phyloP scores from a whole-genome alignment of 169 alveolate species.

The Eimeria brunetti region DNA sequence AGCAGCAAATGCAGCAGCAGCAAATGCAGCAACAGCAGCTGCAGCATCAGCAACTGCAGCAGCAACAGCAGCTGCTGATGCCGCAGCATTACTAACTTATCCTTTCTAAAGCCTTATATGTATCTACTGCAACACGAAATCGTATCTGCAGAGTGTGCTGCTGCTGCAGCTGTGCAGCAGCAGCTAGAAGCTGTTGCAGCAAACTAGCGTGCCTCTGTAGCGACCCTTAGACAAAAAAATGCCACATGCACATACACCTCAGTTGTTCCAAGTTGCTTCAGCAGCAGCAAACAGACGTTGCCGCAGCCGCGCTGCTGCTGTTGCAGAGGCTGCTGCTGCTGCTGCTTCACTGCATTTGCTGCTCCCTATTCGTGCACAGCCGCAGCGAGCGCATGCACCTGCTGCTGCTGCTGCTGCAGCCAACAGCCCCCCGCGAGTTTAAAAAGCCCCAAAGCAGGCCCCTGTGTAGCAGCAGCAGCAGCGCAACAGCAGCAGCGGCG shows the following conservation, averaged over 20 bases:
- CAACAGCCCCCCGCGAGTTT: neutral
- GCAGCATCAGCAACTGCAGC: neutral
- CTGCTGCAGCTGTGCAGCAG: neutral
- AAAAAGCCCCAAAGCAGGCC: neutral
- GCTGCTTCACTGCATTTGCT: conserved; percentile 37
- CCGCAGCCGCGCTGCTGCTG: neutral
- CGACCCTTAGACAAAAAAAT: neutral
- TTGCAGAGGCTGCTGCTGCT: neutral
- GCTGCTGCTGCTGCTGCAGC: conserved; percentile 56
- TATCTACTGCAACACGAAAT: neutral
- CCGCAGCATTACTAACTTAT: conserved; percentile 41
- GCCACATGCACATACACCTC: neutral
- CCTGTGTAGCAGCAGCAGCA: neutral
- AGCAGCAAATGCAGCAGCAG: conserved; percentile 8
- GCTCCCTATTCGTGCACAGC: conserved; percentile 10
- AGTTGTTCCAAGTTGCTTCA: neutral
- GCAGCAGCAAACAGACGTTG: conserved; percentile 10
- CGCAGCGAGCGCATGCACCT: neutral
- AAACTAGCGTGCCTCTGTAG: conserved; percentile 1
- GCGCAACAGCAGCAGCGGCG: neutral
- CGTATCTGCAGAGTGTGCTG: neutral
- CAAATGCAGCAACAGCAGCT: neutral
- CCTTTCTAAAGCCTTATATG: neutral
- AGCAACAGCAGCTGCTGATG: conserved; percentile 36
- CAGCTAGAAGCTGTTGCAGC: neutral